A percentile compares a stretch with the other conserved stretches of the same genome.
Conservation (phyloP, 441 rosid species). For the Populus hybrid region DNA sequence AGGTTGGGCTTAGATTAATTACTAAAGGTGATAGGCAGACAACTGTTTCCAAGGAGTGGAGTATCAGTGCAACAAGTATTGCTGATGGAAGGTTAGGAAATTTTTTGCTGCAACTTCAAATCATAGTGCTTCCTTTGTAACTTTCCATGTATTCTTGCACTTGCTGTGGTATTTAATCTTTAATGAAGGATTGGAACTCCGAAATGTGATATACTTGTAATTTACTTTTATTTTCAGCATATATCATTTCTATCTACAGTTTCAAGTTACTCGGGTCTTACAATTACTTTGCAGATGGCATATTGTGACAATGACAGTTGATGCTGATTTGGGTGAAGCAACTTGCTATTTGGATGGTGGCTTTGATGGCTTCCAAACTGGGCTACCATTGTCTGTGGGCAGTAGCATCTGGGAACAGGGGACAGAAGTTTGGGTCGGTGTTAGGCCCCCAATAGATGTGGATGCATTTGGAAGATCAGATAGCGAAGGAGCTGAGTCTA, state of each 20-base stretch:
- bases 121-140: not conserved
- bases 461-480: conserved; percentile 99
- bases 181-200: not conserved
- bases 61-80: conserved; percentile 95
- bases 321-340: conserved; percentile 95
- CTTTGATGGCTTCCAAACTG: conserved; percentile 88
- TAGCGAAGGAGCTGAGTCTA: conserved; percentile 99
- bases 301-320: conserved; percentile 94
- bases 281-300: conserved; percentile 81
- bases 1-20: conserved; percentile 93
- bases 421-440: conserved; percentile 95
- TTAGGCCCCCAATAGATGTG: conserved; percentile 88
- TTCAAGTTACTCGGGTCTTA: conserved; percentile 13
- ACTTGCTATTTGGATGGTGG: conserved; percentile 98
- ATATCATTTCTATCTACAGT: not conserved
- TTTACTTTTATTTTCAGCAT: not conserved
- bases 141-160: not conserved
- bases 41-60: conserved; percentile 94
- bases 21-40: conserved; percentile 96
- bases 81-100: conserved; percentile 93
- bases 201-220: not conserved
- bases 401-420: conserved; percentile 89
- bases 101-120: conserved; percentile 19
- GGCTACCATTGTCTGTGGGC: conserved; percentile 64
- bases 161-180: conserved; percentile 11